A percentile compares a stretch with the other conserved stretches of the same genome.
These are phyloP conservation scores for Cinchona pubescens DNA, from an alignment of 257 asterid genomes.

Conservation along the genomic window DNA sequence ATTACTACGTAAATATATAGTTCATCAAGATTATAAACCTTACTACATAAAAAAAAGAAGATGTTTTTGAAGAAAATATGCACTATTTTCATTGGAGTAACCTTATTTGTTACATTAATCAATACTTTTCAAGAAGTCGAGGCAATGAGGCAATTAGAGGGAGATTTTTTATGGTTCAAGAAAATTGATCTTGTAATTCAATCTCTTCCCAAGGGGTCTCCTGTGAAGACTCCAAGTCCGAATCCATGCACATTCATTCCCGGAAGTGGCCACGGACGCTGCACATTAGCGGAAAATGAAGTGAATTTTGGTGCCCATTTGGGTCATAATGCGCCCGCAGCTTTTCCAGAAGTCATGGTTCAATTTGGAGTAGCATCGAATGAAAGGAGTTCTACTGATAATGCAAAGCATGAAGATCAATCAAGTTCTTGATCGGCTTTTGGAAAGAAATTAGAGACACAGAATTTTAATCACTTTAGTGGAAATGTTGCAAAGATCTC, in stretches of 20 bases:
- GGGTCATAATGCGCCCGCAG: background rate
- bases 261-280: constrained; percentile 40
- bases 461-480: background rate
- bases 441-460: background rate
- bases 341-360: constrained; percentile 10
- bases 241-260: constrained; percentile 63
- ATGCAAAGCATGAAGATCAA: background rate
- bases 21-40: background rate
- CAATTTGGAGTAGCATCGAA: background rate
- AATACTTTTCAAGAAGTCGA: background rate
- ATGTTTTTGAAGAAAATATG: background rate
- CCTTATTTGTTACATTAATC: background rate
- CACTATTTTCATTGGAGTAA: constrained; percentile 3
- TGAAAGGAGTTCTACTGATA: background rate
- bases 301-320: constrained; percentile 10
- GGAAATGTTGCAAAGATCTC: background rate
- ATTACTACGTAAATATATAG: no score
- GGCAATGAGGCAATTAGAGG: constrained; percentile 31
- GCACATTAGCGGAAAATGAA: constrained; percentile 32
- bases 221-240: constrained; percentile 24
- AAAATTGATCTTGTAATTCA: constrained; percentile 31
- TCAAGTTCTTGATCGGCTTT: constrained; percentile 11
- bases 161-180: constrained; percentile 30
- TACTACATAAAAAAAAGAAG: no score
- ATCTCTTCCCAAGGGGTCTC: constrained; percentile 50